phyloP scores from a whole-genome alignment of 192 early-diverging fungal species.

The Lobulomyces angularis region DNA sequence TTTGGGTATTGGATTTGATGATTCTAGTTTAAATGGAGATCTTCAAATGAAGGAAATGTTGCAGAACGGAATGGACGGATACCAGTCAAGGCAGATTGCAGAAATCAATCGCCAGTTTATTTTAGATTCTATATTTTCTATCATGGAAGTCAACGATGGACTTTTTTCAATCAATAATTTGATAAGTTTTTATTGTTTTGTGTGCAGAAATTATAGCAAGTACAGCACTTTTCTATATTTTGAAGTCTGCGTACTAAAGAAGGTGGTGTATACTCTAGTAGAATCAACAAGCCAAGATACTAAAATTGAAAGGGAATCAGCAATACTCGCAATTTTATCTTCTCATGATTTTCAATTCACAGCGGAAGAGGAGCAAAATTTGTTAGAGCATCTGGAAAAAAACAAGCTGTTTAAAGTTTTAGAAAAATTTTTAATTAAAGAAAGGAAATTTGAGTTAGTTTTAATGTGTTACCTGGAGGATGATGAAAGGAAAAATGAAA shows the following conservation, averaged over 20 bases:
- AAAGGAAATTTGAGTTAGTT: constrained; percentile 14
- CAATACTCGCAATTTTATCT: constrained; percentile 15
- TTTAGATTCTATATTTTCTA: constrained; percentile 21
- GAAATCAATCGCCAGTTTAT: constrained; percentile 28
- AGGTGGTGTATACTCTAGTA: constrained; percentile 15
- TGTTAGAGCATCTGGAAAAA: constrained; percentile 8
- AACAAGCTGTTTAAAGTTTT: constrained; percentile 21
- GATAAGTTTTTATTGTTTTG: constrained; percentile 11
- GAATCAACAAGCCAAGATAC: not conserved
- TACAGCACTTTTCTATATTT: constrained; percentile 9
- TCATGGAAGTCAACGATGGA: constrained; percentile 9
- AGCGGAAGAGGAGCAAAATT: constrained; percentile 8
- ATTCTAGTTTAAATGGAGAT: constrained; percentile 16
- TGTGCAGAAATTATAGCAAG: constrained; percentile 11
- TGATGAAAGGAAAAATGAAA: not conserved
- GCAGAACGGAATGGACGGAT: constrained; percentile 16
- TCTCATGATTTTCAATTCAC: constrained; percentile 8
- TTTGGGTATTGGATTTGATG: constrained; percentile 16
- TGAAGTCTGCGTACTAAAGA: not conserved
- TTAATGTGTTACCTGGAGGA: constrained; percentile 25
- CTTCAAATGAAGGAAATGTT: no score
- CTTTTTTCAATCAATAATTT: constrained; percentile 2
- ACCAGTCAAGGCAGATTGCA: not conserved
- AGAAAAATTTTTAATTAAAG: constrained; percentile 12
- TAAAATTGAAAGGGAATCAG: constrained; percentile 18